Evolutionary conservation across 345 rosid species (phyloP), one percentile per base, ranked within the genome.

Genomic region (Adansonia digitata): DNA sequence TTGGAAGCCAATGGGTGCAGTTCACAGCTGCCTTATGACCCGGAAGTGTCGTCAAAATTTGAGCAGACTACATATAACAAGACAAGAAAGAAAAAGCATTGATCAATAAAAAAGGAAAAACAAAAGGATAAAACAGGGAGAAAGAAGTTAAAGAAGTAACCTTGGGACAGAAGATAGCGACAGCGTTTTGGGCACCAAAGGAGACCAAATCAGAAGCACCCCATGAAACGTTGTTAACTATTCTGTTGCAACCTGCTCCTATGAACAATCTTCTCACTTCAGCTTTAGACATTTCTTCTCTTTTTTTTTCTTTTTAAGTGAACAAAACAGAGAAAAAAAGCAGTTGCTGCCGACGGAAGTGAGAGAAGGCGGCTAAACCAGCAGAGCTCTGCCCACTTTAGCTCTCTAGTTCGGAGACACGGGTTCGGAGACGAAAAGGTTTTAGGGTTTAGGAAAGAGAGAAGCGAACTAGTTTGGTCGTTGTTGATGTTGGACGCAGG

Each of bases 181-280:
- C 94, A 37, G 91, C 95, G 81, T 90, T 91, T 66, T 94, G 97
- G 75, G 94, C 81, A 81, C 97, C 98, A 69, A 88, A 92, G 29
- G 97, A 81, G 68, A 92, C 89, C 69, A 92, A 87, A 82, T 74
- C 90, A 75, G 74, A 89, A 73, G 94, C 91, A 42, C 97, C 98
- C 97, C 98, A 94, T 18, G 97, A 94, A 37, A 90, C 90, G 83
- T 92, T 94, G 78, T 91, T 92, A 53, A 94, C 95, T 17, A 88
- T 84, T 73, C 95, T 85, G 81, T 92, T 94, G 89, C 98, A 94
- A 69, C 97, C 97, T 71, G 97, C 97, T 81, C 91, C 97, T 71
- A 91, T 88, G 79, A 94, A 92, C 78, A 83, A 85, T 68, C 89
- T 85, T 78, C 87, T 85, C 45, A 79, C 88, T 78, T 83, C 86